Percentiles rank a stretch among this genome's conserved stretches.
Conservation (phyloP, 148 eudicot genomes). For the Suaeda aralocaspica region DNA sequence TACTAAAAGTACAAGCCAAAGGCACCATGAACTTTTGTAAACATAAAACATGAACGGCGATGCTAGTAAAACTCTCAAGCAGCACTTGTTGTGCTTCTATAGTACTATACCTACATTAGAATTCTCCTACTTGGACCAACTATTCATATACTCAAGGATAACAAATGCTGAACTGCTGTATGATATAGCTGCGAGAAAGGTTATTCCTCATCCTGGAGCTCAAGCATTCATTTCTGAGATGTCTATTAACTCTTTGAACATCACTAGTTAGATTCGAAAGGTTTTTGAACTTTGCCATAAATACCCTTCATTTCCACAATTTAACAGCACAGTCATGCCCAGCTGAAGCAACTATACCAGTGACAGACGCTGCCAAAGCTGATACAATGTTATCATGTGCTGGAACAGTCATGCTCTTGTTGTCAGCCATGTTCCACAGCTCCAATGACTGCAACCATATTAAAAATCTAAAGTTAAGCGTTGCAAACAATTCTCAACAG, state of each 20-base stretch:
- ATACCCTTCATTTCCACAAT: constrained; percentile 59
- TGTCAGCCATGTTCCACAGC: constrained; percentile 95
- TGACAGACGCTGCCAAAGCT: constrained; percentile 67
- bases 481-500: neutral
- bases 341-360: constrained; percentile 95
- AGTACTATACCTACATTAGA: constrained; percentile 9
- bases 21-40: neutral
- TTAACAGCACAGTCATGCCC: constrained; percentile 87
- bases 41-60: neutral
- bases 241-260: constrained; percentile 13
- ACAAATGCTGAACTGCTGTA: neutral
- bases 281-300: constrained; percentile 2
- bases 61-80: neutral
- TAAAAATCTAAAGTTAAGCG: neutral
- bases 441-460: constrained; percentile 68
- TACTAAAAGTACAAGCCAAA: neutral
- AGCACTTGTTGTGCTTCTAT: constrained; percentile 20
- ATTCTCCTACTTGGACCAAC: neutral
- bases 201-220: constrained; percentile 16
- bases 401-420: constrained; percentile 86
- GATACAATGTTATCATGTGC: constrained; percentile 88
- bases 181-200: neutral
- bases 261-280: constrained; percentile 10
- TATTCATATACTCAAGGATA: neutral
- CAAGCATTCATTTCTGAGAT: constrained; percentile 21